Evolutionary conservation across 495 filamentous ascomycete species (phyloP).

Genomic region (Poronia punctata): DNA sequence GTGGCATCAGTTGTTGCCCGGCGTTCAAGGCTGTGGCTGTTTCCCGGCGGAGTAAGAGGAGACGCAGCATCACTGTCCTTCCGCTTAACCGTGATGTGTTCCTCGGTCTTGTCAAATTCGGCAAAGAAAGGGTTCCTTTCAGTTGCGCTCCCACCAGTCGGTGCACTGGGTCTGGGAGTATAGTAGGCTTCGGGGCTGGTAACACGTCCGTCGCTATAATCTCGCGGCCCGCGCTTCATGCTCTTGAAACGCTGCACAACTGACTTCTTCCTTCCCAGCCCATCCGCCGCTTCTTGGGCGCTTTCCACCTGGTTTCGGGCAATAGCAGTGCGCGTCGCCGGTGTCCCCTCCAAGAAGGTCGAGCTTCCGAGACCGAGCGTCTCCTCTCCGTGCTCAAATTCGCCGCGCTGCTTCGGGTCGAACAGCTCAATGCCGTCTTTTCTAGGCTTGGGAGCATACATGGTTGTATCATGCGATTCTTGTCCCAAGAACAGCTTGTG

Average conservation of each 20-base stretch:
- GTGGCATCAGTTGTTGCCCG: conserved; percentile 61
- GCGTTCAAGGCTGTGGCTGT: conserved; percentile 52
- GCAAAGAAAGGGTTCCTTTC: conserved; percentile 82
- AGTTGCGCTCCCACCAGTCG: conserved; percentile 12
- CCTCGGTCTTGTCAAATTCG: conserved; percentile 56
- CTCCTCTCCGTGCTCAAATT: conserved; percentile 76
- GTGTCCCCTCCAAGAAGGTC: conserved; percentile 92
- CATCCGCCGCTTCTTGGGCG: conserved; percentile 40
- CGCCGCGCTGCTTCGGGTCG: conserved; percentile 46
- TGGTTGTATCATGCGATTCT: conserved; percentile 69
- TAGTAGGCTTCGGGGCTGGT: conserved; percentile 42
- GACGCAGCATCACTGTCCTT: conserved; percentile 40
- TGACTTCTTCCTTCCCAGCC: conserved; percentile 84
- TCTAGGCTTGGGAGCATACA: conserved; percentile 45
- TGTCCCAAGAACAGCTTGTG: conserved; percentile 76
- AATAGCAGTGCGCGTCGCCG: conserved; percentile 77
- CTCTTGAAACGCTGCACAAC: conserved; percentile 78
- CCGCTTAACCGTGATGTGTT: conserved; percentile 35
- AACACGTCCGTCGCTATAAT: conserved; percentile 45
- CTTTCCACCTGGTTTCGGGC: conserved; percentile 67
- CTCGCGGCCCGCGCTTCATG: conserved; percentile 50
- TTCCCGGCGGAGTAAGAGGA: conserved; percentile 60
- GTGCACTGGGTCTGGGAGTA: conserved; percentile 29
- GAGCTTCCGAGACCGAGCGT: conserved; percentile 83
- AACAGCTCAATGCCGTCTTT: conserved; percentile 41